Evolutionary conservation across 495 filamentous ascomycete species (phyloP).

Genomic region (Parathielavia hyrcaniae): DNA sequence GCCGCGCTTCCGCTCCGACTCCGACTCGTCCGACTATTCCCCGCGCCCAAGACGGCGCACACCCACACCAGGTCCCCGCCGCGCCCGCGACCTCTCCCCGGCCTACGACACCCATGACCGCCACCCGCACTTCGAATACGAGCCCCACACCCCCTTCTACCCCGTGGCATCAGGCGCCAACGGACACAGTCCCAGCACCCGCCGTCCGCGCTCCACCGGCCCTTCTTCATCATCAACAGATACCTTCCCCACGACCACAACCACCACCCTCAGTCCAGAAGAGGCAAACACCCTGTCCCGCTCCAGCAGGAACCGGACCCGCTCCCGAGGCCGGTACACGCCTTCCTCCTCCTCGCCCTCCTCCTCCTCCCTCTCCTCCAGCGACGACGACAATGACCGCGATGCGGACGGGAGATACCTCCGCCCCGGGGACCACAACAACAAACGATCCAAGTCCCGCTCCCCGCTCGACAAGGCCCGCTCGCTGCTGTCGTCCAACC

Average conservation of each 20-base stretch:
- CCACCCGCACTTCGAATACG: slow-evolving; percentile 10
- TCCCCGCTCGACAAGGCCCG: slow-evolving; percentile 28
- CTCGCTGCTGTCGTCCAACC: slow-evolving; percentile 28
- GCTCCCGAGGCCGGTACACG: neutral
- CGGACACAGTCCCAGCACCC: neutral
- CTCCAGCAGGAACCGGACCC: neutral
- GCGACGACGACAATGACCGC: neutral
- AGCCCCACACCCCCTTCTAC: slow-evolving; percentile 19
- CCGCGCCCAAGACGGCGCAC: slow-evolving; percentile 7
- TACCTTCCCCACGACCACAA: neutral
- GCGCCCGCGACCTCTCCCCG: slow-evolving; percentile 4
- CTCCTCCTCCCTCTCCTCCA: neutral
- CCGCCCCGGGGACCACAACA: neutral
- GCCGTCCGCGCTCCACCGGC: neutral
- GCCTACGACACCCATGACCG: neutral
- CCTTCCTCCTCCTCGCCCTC: neutral
- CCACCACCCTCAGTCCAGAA: neutral
- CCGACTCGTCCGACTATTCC: neutral
- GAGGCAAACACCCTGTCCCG: neutral
- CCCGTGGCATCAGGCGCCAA: neutral
- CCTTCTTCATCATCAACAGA: neutral
- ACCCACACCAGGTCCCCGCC: slow-evolving; percentile 5
- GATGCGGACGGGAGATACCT: neutral
- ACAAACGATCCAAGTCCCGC: neutral
- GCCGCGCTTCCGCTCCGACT: slow-evolving; percentile 12